Evolutionary conservation across 345 rosid species (phyloP), one percentile per base, ranked within the genome.

Genomic region (Aegle marmelos): DNA sequence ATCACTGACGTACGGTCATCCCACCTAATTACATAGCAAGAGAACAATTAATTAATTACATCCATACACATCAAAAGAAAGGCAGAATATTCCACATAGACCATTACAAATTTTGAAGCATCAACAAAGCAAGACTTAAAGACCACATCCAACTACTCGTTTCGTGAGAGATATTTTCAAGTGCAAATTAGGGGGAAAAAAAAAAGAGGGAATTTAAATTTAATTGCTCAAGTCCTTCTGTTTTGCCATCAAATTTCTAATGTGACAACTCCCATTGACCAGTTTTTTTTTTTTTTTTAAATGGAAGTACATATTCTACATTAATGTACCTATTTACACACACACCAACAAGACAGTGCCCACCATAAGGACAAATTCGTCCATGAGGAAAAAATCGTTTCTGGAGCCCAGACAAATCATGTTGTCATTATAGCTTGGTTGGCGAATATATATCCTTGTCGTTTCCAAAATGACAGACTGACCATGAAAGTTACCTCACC

Each of bases 1-100:
- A 79, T 91, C 74, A 86, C 92, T 0, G 95, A 95, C 21, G 90
- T 89, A 10, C 95, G 88, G 8, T 73, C 71, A 74, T 92, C 95
- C 98, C 97, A 95, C 86, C 97, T 95, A 79, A 61, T 22, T 3
- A 7, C 34, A 59, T 4, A 10, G 22, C 17, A 59, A 3, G 30
- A 45, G 17, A 45, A 25, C 30, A n/a, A 59, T n/a, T 59, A 59
- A 59, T 59, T 33, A 30, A 5, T 5, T 19, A 19, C 33, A 64
- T 53, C 57, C 7, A 53, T 4, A 1, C 57, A 16, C 57, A 16
- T 53, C 5, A 53, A 53, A 53, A 5, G 22, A 16, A 4, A 53
- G 50, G 16, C 50, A 13, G 5, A 45, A 11, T 45, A 45, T 45
- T 45, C 50, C 50, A 11, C 11, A 11, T 2, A 41, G 16, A 41